phyloP scores from a whole-genome alignment of 108 stramenopile genomes.

The Pseudonitzschia multiseries region DNA sequence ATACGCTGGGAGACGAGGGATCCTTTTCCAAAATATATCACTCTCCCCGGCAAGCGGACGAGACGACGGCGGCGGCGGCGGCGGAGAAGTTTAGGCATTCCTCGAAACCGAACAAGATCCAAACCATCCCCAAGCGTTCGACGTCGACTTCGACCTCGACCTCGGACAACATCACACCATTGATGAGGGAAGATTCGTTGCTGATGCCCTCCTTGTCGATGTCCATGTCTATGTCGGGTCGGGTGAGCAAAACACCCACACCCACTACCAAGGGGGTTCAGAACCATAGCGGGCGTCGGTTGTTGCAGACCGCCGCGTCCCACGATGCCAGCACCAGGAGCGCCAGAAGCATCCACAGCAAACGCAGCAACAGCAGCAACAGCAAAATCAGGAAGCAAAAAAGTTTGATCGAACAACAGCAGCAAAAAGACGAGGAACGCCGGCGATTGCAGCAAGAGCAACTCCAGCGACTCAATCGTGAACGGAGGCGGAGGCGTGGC shows the following conservation, averaged over 20 bases:
- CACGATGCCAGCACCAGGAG: background rate
- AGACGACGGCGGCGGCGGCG: too few relatives aligned
- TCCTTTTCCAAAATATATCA: constrained; percentile 1
- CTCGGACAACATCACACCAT: background rate
- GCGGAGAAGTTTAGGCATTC: background rate
- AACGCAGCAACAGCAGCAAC: background rate
- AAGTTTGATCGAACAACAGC: background rate
- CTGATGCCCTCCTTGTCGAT: constrained; percentile 7
- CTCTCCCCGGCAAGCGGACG: constrained; percentile 1
- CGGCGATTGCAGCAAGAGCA: constrained; percentile 19
- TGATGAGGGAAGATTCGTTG: constrained; percentile 1
- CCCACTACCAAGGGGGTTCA: background rate
- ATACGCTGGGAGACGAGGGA: constrained; percentile 40
- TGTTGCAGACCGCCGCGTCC: background rate
- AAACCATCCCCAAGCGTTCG: too few relatives aligned
- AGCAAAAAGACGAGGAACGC: background rate
- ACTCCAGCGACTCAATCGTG: background rate
- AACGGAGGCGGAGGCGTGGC: background rate
- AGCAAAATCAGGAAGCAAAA: constrained; percentile 1
- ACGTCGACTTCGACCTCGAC: background rate
- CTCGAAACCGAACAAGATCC: constrained; percentile 4
- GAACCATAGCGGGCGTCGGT: background rate
- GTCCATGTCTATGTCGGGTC: background rate
- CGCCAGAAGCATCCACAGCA: background rate
- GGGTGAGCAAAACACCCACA: background rate